phyloP scores from a whole-genome alignment of 176 grass and related monocot genomes.

The Carex pumila region DNA sequence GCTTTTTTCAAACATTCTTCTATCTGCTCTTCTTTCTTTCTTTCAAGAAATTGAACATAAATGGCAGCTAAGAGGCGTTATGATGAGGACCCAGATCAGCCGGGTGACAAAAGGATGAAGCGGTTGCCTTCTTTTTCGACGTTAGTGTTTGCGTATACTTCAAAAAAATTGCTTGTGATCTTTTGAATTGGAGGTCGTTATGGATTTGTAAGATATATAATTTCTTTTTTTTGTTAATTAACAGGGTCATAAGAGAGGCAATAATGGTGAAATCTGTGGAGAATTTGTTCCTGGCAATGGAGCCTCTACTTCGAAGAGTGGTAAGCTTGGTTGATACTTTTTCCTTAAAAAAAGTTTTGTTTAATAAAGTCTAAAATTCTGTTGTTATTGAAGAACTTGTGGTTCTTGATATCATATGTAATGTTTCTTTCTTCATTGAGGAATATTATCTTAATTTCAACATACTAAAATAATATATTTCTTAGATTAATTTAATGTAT shows the following conservation, averaged over 20 bases:
- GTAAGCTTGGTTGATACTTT: conserved; percentile 14
- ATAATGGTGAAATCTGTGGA: conserved; percentile 47
- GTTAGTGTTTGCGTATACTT: conserved; percentile 27
- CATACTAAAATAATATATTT: not conserved
- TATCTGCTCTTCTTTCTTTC: not conserved
- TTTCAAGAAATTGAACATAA: not conserved
- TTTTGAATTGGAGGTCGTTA: not conserved
- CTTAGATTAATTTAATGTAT: not conserved
- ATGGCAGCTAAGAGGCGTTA: conserved; percentile 67
- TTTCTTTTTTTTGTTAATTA: not conserved
- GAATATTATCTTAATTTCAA: too few species aligned
- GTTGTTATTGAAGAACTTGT: not conserved
- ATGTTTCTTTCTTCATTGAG: too few species aligned
- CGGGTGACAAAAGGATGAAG: conserved; percentile 46
- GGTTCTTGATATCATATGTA: not conserved
- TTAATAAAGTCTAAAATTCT: not conserved
- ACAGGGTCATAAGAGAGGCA: conserved; percentile 72
- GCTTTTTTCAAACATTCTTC: too few species aligned
- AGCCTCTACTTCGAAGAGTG: conserved; percentile 74
- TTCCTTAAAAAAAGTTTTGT: not conserved
- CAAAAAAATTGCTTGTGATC: not conserved
- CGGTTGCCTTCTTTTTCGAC: conserved; percentile 59
- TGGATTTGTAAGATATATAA: not conserved
- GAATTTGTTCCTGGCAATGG: conserved; percentile 32
- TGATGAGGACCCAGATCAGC: conserved; percentile 42